Conservation (phyloP, 768 basidiomycete species). For the Amanita fuliginea region DNA sequence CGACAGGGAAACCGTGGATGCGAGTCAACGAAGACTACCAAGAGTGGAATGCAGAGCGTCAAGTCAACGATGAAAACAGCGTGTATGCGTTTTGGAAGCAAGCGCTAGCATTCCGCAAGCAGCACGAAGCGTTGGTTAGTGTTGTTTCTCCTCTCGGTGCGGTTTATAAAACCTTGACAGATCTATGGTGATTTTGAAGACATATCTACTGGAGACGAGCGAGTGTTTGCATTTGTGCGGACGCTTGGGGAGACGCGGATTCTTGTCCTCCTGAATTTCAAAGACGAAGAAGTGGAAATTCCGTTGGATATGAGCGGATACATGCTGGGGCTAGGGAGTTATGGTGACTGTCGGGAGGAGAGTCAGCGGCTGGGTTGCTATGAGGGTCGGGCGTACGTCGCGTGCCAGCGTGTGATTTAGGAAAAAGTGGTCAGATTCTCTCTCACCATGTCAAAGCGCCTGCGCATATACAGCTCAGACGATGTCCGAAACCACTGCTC, state of each 20-base stretch:
- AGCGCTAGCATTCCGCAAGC: slow-evolving; percentile 41
- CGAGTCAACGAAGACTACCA: slow-evolving; percentile 57
- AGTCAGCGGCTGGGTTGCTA: neutral
- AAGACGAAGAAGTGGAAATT: slow-evolving; percentile 15
- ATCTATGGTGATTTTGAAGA: slow-evolving; percentile 52
- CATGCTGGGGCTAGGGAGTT: slow-evolving; percentile 20
- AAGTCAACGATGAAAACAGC: slow-evolving; percentile 37
- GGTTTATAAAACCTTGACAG: slow-evolving; percentile 16
- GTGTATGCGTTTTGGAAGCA: slow-evolving; percentile 52
- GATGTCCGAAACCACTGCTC: slow-evolving; percentile 62
- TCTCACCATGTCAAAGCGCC: slow-evolving; percentile 48
- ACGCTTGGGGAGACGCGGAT: slow-evolving; percentile 22
- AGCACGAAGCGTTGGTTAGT: slow-evolving; percentile 41
- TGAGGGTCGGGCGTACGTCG: slow-evolving; percentile 1
- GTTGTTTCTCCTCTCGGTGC: neutral
- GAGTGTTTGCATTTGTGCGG: slow-evolving; percentile 46
- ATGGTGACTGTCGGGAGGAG: neutral
- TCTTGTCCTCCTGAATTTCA: slow-evolving; percentile 41
- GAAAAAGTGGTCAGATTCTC: slow-evolving; percentile 1
- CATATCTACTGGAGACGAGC: slow-evolving; percentile 31
- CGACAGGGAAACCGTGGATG: slow-evolving; percentile 63
- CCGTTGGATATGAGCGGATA: slow-evolving; percentile 9
- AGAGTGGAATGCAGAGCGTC: slow-evolving; percentile 43
- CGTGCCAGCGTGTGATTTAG: neutral
- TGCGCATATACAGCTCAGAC: slow-evolving; percentile 63